Percentiles rank a stretch among this genome's conserved stretches.
phyloP scores from a whole-genome alignment of 441 rosid genomes.

The Populus hybrid region DNA sequence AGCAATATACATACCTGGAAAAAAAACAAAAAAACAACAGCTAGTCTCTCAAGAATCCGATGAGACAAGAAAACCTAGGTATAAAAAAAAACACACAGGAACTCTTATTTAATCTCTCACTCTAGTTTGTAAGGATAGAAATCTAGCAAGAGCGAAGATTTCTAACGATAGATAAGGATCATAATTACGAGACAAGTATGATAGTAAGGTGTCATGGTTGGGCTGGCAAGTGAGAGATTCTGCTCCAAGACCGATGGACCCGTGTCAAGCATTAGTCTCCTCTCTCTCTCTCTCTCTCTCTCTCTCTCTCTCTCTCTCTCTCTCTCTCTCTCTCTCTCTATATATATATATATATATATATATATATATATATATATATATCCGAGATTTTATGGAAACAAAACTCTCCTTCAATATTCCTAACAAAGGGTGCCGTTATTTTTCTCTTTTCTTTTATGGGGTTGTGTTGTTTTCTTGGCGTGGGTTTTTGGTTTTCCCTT shows the following conservation, averaged over 20 bases:
- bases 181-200: constrained; percentile 29
- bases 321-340: no score
- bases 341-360: no score
- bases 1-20: neutral
- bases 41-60: neutral
- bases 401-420: neutral
- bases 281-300: constrained; percentile 8
- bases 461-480: neutral
- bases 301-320: no score
- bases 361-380: no score
- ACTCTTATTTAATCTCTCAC: neutral
- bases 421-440: constrained; percentile 4
- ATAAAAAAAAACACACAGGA: no score
- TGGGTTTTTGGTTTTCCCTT: neutral
- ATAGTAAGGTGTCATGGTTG: constrained; percentile 24
- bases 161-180: constrained; percentile 19
- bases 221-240: constrained; percentile 24
- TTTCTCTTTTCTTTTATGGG: neutral
- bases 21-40: no score
- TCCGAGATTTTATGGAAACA: constrained; percentile 23
- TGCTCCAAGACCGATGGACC: neutral
- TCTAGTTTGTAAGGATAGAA: neutral
- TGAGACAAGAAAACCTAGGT: neutral
- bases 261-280: constrained; percentile 19
- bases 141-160: constrained; percentile 11